Percentiles rank a stretch among this genome's conserved stretches.
phyloP scores from a whole-genome alignment of 78 protist species.

The Planoprotostelium fungivorum region DNA sequence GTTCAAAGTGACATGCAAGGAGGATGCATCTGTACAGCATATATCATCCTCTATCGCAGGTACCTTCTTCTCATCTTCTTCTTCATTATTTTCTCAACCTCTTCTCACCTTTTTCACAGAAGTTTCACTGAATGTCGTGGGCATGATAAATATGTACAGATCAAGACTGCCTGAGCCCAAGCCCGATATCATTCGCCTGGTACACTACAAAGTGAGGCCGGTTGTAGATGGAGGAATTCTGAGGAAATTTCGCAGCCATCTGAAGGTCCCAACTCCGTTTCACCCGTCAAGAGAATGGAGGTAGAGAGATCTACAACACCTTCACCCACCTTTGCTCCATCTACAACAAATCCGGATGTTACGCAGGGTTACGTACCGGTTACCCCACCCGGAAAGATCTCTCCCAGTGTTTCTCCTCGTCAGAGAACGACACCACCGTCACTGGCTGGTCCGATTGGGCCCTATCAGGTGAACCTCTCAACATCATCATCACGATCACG shows the following conservation, averaged over 20 bases:
- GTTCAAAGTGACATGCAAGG: background rate
- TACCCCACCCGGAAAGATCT: background rate
- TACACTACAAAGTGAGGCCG: background rate
- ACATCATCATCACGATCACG: background rate
- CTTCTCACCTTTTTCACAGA: no score
- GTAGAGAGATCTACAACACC: no score
- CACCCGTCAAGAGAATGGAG: no score
- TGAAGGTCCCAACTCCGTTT: no score
- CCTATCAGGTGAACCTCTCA: background rate
- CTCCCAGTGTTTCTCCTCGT: no score
- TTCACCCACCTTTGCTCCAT: no score
- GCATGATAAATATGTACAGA: background rate
- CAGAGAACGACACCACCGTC: background rate
- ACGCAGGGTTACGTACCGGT: background rate
- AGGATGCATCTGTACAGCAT: background rate
- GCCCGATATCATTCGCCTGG: background rate
- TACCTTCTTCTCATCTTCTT: no score
- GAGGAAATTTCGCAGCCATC: background rate
- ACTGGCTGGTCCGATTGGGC: background rate
- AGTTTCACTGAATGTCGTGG: background rate
- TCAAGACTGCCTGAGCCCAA: background rate
- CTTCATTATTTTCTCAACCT: no score
- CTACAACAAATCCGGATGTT: background rate
- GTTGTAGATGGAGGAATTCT: background rate
- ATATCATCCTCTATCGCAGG: background rate